phyloP scores from a whole-genome alignment of 192 early-diverging fungal species.

The Backusella australiensis region DNA sequence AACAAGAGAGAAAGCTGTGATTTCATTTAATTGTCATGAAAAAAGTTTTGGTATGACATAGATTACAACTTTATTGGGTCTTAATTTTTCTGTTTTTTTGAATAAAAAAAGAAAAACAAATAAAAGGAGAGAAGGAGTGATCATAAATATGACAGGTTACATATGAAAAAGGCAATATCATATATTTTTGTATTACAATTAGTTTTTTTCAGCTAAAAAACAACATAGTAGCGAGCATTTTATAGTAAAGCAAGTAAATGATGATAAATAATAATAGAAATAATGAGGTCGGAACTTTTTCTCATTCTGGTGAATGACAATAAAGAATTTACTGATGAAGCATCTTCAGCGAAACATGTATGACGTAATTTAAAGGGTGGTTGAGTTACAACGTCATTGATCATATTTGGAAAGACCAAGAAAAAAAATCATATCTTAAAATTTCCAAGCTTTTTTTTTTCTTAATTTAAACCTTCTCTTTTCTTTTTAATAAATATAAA shows the following conservation, averaged over 20 bases:
- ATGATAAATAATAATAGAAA: neutral
- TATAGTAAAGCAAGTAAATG: neutral
- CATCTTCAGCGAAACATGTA: neutral
- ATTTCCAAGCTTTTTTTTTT: neutral
- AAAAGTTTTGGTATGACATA: neutral
- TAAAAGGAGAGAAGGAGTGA: neutral
- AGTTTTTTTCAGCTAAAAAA: neutral
- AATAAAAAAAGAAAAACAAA: neutral
- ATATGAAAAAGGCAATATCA: neutral
- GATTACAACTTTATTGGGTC: neutral
- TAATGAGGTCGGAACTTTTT: neutral
- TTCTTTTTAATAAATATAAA: neutral
- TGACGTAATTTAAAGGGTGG: neutral
- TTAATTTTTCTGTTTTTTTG: neutral
- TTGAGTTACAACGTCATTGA: neutral
- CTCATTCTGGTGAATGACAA: neutral
- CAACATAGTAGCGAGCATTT: neutral
- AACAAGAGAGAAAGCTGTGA: neutral
- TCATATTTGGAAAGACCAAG: neutral
- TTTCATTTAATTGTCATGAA: neutral
- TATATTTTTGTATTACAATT: neutral
- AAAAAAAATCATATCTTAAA: neutral
- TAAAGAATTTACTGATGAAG: neutral
- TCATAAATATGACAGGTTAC: neutral
- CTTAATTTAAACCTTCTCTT: neutral